Evolutionary conservation across 139 green algal genomes (phyloP), one percentile per base, ranked within the genome.

Genomic region (Volvox reticuliferus): DNA sequence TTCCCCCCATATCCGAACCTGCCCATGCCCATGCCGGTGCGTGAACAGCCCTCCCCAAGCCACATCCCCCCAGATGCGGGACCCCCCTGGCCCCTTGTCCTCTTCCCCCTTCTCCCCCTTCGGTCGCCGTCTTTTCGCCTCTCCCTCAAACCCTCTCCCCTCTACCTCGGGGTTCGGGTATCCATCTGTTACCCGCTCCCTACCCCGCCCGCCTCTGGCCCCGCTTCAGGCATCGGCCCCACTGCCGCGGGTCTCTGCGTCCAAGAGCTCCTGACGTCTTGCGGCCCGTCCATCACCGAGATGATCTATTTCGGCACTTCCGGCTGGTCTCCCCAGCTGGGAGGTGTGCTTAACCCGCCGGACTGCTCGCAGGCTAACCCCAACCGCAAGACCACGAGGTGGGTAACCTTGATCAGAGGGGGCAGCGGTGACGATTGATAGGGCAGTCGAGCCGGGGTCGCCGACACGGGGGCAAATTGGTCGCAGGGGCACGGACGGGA

Each of bases 291-390:
- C 28, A 91, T 96, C 77, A 92, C 90, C 44, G 93, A 96, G 63
- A 76, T 94, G 18, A 88, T 96, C 55, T 96, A 94, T 91, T 94
- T 91, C n/a, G 95, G 95, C 30, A 96, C 95, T 30, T 92, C 89
- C 30, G 95, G 95, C 33, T 97, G 92, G 93, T 94, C 91, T 6
- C 89, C 95, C 17, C 93, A 94, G 88, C 90, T 92, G 82, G 94
- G 94, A 37, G 91, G 93, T 9, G 85, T 96, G 62, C 81, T 95
- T 50, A 94, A 95, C 91, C 93, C 93, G 32, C 82, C 87, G 21
- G 32, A 93, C 63, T 95, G 93, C 90, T 16, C 3, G 6, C 32
- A 2, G 13, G 91, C 92, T 33, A 94, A 96, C 86, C 37, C 5
- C 28, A 91, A 89, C 61, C 65, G 61, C 36, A 79, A 93, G 50